Percentiles rank a stretch among this genome's conserved stretches.
Evolutionary conservation across 1,139 yeast species (phyloP).

Genomic region (Candida sojae): DNA sequence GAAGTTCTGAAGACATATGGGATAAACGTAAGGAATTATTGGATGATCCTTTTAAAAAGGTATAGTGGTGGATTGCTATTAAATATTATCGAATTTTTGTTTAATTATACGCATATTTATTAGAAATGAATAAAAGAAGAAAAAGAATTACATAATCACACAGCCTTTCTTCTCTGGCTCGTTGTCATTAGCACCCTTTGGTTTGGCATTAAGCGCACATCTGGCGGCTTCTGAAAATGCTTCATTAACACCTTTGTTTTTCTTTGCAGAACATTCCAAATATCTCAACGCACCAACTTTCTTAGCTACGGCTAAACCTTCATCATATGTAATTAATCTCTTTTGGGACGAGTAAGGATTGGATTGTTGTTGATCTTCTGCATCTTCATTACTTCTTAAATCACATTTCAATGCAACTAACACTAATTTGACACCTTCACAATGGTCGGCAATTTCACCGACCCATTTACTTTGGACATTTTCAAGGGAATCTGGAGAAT

Average conservation of each 20-base stretch:
- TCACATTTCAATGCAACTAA: constrained; percentile 95
- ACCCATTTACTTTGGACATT: constrained; percentile 96
- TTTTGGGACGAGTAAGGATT: constrained; percentile 43
- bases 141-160: constrained; percentile 31
- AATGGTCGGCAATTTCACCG: constrained; percentile 93
- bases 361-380: constrained; percentile 27
- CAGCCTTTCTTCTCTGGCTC: constrained; percentile 47
- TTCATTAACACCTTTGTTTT: constrained; percentile 92
- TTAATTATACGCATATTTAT: constrained; percentile 4
- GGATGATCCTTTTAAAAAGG: constrained; percentile 25
- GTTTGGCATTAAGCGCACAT: constrained; percentile 88
- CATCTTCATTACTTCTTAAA: constrained; percentile 57
- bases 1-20: constrained; percentile 88
- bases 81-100: not conserved
- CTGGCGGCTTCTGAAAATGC: constrained; percentile 97
- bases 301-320: constrained; percentile 65
- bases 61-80: not conserved
- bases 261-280: constrained; percentile 91
- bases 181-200: constrained; percentile 68
- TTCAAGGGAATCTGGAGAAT: constrained; percentile 90
- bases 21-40: constrained; percentile 44
- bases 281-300: constrained; percentile 81
- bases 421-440: constrained; percentile 93
- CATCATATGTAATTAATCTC: constrained; percentile 53
- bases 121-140: not conserved